Conservation (phyloP, 192 early-diverging fungal species). For the Powellomyces hirtus region DNA sequence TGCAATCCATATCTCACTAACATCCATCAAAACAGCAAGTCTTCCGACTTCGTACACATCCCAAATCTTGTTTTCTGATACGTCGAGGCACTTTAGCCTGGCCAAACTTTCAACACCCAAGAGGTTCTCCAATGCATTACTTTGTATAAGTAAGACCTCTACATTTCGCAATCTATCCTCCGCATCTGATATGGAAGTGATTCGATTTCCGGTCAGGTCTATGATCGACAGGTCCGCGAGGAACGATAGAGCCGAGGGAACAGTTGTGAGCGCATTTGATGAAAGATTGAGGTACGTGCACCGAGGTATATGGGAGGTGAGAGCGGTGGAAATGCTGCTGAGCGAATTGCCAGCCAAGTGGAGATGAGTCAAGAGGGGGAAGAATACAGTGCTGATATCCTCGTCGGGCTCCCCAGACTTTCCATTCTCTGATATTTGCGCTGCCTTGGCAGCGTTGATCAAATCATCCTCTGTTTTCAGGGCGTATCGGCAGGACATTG, state of each 20-base stretch:
- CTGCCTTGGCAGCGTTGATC: not conserved
- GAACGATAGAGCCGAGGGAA: conserved; percentile 19
- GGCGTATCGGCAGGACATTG: conserved; percentile 20
- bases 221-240: conserved; percentile 19
- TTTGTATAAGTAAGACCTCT: conserved; percentile 13
- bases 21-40: conserved; percentile 22
- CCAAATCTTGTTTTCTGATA: conserved; percentile 40
- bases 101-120: conserved; percentile 33
- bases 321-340: not conserved
- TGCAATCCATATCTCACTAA: conserved; percentile 31
- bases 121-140: conserved; percentile 35
- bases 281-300: conserved; percentile 32
- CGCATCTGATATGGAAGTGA: conserved; percentile 28
- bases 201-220: conserved; percentile 25
- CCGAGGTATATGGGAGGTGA: conserved; percentile 13
- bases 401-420: not conserved
- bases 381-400: not conserved
- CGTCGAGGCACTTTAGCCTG: conserved; percentile 24
- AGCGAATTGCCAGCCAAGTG: conserved; percentile 24
- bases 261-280: conserved; percentile 18
- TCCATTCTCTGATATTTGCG: not conserved
- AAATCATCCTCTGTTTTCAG: conserved; percentile 19
- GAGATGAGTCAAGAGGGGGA: conserved; percentile 25
- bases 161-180: conserved; percentile 22
- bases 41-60: conserved; percentile 45